phyloP scores from a whole-genome alignment of 1,139 yeast genomes.

The Nadsonia starkeyi-henricii region DNA sequence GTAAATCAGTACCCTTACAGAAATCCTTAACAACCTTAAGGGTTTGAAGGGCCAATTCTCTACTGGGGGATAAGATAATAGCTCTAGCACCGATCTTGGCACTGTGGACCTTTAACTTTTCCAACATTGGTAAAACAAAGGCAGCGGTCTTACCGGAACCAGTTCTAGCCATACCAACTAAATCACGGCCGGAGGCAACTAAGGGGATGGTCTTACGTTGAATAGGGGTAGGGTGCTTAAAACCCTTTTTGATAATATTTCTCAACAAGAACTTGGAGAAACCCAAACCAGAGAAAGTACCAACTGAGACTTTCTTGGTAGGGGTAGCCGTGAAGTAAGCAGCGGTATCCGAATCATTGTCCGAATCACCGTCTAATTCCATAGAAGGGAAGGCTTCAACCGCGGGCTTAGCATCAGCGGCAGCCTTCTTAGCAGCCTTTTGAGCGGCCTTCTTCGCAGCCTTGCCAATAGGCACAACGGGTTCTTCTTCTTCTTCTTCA shows the following conservation, averaged over 20 bases:
- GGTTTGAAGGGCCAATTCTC: constrained; percentile 92
- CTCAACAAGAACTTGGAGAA: constrained; percentile 54
- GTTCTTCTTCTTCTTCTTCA: constrained; percentile 30
- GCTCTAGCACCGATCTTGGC: constrained; percentile 88
- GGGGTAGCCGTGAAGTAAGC: constrained; percentile 39
- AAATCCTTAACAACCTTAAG: constrained; percentile 81
- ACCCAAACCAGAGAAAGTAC: constrained; percentile 85
- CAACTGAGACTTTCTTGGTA: constrained; percentile 43
- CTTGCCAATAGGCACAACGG: constrained; percentile 15
- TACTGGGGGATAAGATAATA: constrained; percentile 75
- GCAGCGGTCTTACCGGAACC: constrained; percentile 99
- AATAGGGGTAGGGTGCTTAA: constrained; percentile 91
- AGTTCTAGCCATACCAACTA: constrained; percentile 98
- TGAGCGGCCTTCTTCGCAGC: constrained; percentile 11
- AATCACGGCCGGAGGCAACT: constrained; percentile 76
- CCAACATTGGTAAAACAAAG: constrained; percentile 84
- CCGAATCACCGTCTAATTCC: constrained; percentile 30
- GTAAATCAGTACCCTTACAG: constrained; percentile 66
- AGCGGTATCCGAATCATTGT: constrained; percentile 34
- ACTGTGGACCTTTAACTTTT: constrained; percentile 65
- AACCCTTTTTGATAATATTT: constrained; percentile 76
- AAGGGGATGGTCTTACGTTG: constrained; percentile 91
- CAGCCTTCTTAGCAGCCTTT: constrained; percentile 7
- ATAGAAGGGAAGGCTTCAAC: constrained; percentile 59
- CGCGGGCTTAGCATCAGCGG: constrained; percentile 37